Base-by-base conservation (phyloP, 2,329 filamentous ascomycete species). In the Colletotrichum australisinense region DNA sequence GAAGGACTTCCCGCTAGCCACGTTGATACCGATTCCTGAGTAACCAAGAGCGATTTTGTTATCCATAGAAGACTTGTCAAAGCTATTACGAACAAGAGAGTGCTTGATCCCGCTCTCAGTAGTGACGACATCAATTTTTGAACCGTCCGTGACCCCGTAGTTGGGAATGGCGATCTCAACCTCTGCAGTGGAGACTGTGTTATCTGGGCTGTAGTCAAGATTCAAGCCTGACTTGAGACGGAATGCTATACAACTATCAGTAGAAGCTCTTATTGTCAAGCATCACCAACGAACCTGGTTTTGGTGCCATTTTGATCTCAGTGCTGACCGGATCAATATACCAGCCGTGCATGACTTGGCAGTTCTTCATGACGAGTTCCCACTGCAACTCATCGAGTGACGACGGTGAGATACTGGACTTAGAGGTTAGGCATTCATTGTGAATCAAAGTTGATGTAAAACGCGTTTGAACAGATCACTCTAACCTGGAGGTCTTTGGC, bases 281-380 rank as follows among this genome's bases (percentile, higher is more conserved):
- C 1, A 16, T 5, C 11, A 1, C 4, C 7, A 6, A 42, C 32
- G 22, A 24, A 69, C 67, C 67, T 0, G 67, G 59, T 5, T 65
- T 69, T n/a, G 67, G 52, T 1, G 67, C 67, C 60, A 69, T 69
- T 3, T 69, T 69, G n/a, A 52, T 35, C 28, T 69, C 59, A 1
- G 58, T 55, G 5, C n/a, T 69, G 6, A 42, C 38, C 0, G 24
- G 35, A 12, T 69, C 67, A 19, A 46, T n/a, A 16, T 49, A 69
- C 67, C 67, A 69, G 14, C 67, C 67, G 8, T 69, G 67, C 59
- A 69, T 57, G 35, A 65, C 67, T 6, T 69, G 53, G 35, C 67
- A 69, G 3, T 69, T 69, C 22, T 65, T 64, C 26, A 69, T 69
- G 1, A 69, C 53, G 0, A 56, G 38, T 7, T 22, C 58, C 67